Base-by-base conservation (phyloP, 352 stramenopile genomes). In the Globisporangium nodosum region DNA sequence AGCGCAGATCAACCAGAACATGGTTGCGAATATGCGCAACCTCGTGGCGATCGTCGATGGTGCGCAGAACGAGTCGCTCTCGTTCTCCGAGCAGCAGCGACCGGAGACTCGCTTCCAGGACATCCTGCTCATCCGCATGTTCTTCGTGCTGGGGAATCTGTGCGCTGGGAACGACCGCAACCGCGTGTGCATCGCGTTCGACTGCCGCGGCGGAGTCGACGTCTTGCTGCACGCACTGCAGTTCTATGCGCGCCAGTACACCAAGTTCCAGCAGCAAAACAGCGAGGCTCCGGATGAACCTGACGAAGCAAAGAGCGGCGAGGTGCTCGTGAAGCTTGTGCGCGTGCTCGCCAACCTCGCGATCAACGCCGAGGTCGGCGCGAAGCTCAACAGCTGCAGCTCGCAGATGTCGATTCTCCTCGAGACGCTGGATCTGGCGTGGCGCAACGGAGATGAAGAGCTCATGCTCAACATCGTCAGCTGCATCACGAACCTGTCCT, bases 401-500 rank as follows among this genome's bases (percentile, higher is more conserved):
- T 54, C 73, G 13, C 57, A 64, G 0, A 53, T 94, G 18, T 59
- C 61, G 8, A 46, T 67, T 0, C 46, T 91, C 12, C 50, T 90
- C 3, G 68, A 76, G 5, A 61, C 87, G 11, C 61, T 93, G 31
- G 65, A 79, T 42, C 48, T 64, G 15, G 56, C 73, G 15, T 66
- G 77, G 35, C 47, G 48, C 5, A 48, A 35, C 12, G 59, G 53
- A 13, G 67, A 92, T 47, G 85, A 96, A 70, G 87, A 96, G 52
- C 78, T 96, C 31, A 84, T 90, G 73, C 74, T 96, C 49, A 96
- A 96, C 50, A 72, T 90, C 4, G 84, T 96, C 9, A 93, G 83
- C 60, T 90, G 81, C 33, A 68, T 96, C 64, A 96, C 88, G 9
- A 96, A 96, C 51, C 60, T 96, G n/a, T 94, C 81, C 3, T 96